Evolutionary conservation across 2,329 filamentous ascomycete species (phyloP).

Genomic region (Rhinocladiella mackenziei): DNA sequence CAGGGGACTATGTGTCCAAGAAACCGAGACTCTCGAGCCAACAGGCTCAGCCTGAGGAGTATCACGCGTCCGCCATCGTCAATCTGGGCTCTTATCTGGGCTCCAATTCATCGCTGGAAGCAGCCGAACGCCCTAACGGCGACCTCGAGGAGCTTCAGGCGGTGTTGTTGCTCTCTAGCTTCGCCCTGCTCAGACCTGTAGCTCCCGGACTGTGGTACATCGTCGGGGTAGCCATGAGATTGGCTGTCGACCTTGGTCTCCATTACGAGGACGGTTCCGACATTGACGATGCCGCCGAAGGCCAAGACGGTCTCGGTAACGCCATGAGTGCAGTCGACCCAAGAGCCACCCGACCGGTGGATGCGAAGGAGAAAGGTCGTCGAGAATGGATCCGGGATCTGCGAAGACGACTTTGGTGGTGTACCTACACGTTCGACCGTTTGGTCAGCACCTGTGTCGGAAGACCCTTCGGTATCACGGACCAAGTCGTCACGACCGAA

Average conservation of each 20-base stretch:
- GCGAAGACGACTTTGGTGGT: conserved; percentile 89
- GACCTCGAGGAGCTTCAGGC: conserved; percentile 88
- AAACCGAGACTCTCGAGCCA: conserved; percentile 54
- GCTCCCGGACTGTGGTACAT: conserved; percentile 97
- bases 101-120: conserved; percentile 58
- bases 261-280: conserved; percentile 85
- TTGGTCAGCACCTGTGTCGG: conserved; percentile 92
- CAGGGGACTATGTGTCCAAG: conserved; percentile 37
- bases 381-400: conserved; percentile 83
- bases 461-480: conserved; percentile 88
- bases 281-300: conserved; percentile 47
- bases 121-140: conserved; percentile 66
- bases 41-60: conserved; percentile 82
- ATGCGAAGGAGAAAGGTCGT: conserved; percentile 58
- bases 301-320: conserved; percentile 2
- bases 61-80: conserved; percentile 89
- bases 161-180: conserved; percentile 84
- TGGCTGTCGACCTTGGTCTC: conserved; percentile 86
- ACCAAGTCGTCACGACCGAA: conserved; percentile 92
- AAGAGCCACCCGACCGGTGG: conserved; percentile 33
- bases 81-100: conserved; percentile 81
- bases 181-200: conserved; percentile 84
- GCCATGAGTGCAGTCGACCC: conserved; percentile 27
- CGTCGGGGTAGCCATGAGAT: conserved; percentile 82
- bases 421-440: conserved; percentile 91